These are phyloP conservation scores for Lyophyllum decastes DNA, from an alignment of 768 basidiomycete genomes.

Conservation along the genomic window DNA sequence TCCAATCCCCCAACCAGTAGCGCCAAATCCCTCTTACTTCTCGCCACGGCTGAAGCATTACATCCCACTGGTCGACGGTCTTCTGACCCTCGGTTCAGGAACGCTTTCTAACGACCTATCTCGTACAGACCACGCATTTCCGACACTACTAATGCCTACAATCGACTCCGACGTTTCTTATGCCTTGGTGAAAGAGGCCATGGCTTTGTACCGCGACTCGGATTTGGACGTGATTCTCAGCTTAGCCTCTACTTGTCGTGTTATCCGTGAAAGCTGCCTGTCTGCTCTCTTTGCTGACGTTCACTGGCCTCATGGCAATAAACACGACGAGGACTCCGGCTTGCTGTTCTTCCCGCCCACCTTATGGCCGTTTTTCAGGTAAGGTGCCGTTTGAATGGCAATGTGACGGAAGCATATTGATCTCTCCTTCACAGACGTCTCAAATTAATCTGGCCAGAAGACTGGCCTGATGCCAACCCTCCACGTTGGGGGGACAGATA, in stretches of 20 bases:
- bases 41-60: neutral
- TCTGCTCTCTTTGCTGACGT: conserved; percentile 35
- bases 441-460: conserved; percentile 42
- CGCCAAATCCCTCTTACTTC: conserved; percentile 3
- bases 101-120: neutral
- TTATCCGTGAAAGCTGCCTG: conserved; percentile 27
- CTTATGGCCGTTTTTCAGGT: conserved; percentile 40
- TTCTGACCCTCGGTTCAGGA: neutral
- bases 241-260: conserved; percentile 27
- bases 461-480: conserved; percentile 42
- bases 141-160: conserved; percentile 14
- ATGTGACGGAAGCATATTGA: neutral
- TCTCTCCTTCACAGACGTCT: conserved; percentile 28
- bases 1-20: conserved; percentile 7
- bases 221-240: conserved; percentile 21
- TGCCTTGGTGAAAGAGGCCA: conserved; percentile 23
- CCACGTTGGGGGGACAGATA: conserved; percentile 40
- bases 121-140: neutral
- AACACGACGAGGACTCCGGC: conserved; percentile 34
- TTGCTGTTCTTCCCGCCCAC: conserved; percentile 40
- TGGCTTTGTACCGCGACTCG: conserved; percentile 13
- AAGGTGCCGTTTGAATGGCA: conserved; percentile 8
- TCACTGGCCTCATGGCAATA: conserved; percentile 40
- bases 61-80: neutral
- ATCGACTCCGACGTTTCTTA: conserved; percentile 25